Evolutionary conservation across 1,284 basidiomycete species (phyloP).

Genomic region (Uromyces viciae-fabae): DNA sequence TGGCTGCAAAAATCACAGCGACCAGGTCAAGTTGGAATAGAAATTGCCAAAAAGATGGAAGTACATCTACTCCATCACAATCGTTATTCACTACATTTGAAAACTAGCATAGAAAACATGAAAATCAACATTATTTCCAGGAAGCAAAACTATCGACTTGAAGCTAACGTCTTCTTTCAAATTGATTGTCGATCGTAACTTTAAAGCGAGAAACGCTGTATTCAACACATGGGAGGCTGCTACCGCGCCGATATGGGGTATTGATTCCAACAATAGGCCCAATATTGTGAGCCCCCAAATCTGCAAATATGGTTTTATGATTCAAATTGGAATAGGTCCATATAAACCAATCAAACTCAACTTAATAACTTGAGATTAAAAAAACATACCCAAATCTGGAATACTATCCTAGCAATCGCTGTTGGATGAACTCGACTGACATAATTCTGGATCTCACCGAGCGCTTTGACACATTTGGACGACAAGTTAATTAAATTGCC

Average conservation of each 20-base stretch:
- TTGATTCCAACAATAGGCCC: constrained; percentile 31
- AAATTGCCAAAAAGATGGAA: constrained; percentile 27
- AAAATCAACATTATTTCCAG: not conserved
- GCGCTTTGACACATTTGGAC: constrained; percentile 15
- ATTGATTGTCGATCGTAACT: constrained; percentile 1
- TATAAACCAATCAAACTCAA: not conserved
- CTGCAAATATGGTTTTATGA: not conserved
- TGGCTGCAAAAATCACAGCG: not conserved
- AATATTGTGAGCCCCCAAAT: constrained; percentile 29
- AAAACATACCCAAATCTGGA: constrained; percentile 30
- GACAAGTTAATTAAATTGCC: constrained; percentile 41
- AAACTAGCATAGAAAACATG: constrained; percentile 3
- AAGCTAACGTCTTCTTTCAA: constrained; percentile 8
- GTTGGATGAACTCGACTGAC: constrained; percentile 16
- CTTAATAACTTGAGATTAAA: not conserved
- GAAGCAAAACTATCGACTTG: too few relatives aligned
- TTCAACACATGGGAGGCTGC: constrained; percentile 16
- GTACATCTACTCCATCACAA: constrained; percentile 33
- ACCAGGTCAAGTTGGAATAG: constrained; percentile 13
- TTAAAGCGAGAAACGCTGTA: not conserved
- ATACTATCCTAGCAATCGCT: constrained; percentile 18
- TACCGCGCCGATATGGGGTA: constrained; percentile 37
- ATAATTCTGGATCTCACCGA: not conserved
- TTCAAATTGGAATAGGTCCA: not conserved
- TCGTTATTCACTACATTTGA: not conserved